Evolutionary conservation across 352 stramenopile species (phyloP).

Genomic region (Phytophthora brassicae): DNA sequence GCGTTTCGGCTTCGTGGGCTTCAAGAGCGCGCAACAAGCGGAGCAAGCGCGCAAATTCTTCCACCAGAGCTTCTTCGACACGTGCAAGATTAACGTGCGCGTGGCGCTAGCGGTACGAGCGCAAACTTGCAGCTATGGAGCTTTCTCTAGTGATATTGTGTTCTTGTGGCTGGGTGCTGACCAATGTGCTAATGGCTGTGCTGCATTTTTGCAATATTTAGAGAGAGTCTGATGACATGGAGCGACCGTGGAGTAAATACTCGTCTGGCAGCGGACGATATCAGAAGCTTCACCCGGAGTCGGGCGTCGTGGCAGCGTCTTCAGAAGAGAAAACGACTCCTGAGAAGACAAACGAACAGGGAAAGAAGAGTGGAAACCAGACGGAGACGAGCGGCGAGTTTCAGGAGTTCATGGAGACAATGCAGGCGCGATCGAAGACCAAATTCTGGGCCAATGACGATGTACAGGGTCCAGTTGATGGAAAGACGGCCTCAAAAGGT

Average conservation of each 20-base stretch:
- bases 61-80: conserved; percentile 91
- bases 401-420: conserved; percentile 89
- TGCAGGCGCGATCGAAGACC: conserved; percentile 88
- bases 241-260: conserved; percentile 90
- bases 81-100: conserved; percentile 82
- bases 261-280: conserved; percentile 82
- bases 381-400: conserved; percentile 60
- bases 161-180: background rate
- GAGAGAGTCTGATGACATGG: conserved; percentile 58
- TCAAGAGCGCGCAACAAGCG: conserved; percentile 69
- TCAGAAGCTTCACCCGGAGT: conserved; percentile 39
- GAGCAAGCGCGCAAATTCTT: conserved; percentile 66
- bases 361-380: conserved; percentile 17
- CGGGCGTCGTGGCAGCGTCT: conserved; percentile 9
- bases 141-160: background rate
- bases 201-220: conserved; percentile 21
- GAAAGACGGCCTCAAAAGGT: conserved; percentile 22
- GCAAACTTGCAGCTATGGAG: background rate
- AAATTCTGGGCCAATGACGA: conserved; percentile 93
- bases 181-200: conserved; percentile 6
- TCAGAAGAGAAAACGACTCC: conserved; percentile 12
- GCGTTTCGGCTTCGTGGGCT: conserved; percentile 85
- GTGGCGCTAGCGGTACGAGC: conserved; percentile 65
- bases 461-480: conserved; percentile 48
- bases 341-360: conserved; percentile 30